Percentiles rank a stretch among this genome's conserved stretches.
phyloP scores from a whole-genome alignment of 331 rosid genomes.

The Acacia concinna region DNA sequence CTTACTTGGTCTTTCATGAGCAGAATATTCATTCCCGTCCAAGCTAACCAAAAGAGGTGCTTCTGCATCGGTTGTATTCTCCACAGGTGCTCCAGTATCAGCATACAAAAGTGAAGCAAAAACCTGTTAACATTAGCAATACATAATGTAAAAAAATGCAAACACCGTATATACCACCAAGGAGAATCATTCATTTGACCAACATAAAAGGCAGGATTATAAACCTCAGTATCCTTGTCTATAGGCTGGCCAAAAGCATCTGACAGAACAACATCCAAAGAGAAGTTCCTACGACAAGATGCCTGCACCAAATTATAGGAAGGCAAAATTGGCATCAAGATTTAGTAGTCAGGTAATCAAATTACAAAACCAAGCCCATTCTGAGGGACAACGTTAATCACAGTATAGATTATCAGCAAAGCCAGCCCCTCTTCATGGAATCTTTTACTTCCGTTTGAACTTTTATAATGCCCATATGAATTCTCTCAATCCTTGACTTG shows the following conservation, averaged over 20 bases:
- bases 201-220: constrained; percentile 25
- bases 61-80: constrained; percentile 74
- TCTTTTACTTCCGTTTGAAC: background rate
- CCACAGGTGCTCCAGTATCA: constrained; percentile 70
- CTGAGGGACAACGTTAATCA: background rate
- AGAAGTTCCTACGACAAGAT: constrained; percentile 89
- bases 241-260: constrained; percentile 65
- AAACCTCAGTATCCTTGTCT: constrained; percentile 69
- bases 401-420: background rate
- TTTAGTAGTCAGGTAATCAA: background rate
- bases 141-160: constrained; percentile 20
- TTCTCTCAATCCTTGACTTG: constrained; percentile 2
- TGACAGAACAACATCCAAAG: constrained; percentile 72
- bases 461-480: background rate
- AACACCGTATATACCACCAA: constrained; percentile 9
- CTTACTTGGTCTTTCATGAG: constrained; percentile 67
- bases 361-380: background rate
- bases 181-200: constrained; percentile 22
- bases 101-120: constrained; percentile 82
- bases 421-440: background rate
- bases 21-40: constrained; percentile 81
- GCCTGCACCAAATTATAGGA: constrained; percentile 60
- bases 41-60: constrained; percentile 81
- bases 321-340: constrained; percentile 31
- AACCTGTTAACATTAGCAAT: constrained; percentile 52